These are phyloP conservation scores for Colletotrichum euphorbiae DNA, from an alignment of 2,329 filamentous ascomycete species.

Conservation along the genomic window DNA sequence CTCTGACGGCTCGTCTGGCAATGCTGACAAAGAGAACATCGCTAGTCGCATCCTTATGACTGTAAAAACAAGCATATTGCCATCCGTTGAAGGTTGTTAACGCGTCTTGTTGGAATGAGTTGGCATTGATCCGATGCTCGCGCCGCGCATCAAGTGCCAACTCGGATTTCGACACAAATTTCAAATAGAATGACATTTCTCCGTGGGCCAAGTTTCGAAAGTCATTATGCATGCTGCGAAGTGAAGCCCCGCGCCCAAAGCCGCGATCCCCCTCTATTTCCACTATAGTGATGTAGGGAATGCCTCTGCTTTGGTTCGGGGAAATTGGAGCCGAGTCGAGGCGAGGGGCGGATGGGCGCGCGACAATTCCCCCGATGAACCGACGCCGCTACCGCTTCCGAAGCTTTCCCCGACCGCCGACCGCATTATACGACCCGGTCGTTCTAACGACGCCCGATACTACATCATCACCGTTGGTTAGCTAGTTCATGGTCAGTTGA, in stretches of 20 bases:
- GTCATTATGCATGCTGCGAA: neutral
- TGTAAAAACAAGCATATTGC: constrained; percentile 36
- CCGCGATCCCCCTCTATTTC: neutral
- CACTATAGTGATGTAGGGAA: constrained; percentile 28
- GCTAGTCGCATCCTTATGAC: constrained; percentile 20
- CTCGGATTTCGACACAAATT: constrained; percentile 20
- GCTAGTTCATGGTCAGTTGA: neutral
- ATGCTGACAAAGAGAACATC: constrained; percentile 21
- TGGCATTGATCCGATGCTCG: constrained; percentile 36
- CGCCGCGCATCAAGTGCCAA: constrained; percentile 27
- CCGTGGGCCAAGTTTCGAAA: no score
- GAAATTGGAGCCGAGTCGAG: constrained; percentile 20
- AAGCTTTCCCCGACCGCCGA: constrained; percentile 25
- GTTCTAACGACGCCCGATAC: constrained; percentile 28
- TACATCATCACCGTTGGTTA: neutral
- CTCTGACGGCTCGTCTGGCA: constrained; percentile 20
- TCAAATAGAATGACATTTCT: constrained; percentile 10
- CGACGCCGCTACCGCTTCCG: constrained; percentile 20
- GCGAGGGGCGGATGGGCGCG: constrained; percentile 16
- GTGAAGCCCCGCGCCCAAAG: neutral
- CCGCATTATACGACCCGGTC: neutral
- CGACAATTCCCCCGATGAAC: constrained; percentile 29
- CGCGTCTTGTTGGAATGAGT: constrained; percentile 38
- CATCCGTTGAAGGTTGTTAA: constrained; percentile 35
- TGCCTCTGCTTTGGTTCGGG: constrained; percentile 12